Percentiles rank a stretch among this genome's conserved stretches.
Conservation (phyloP, 1,284 basidiomycete genomes). For the Somion occarium region DNA sequence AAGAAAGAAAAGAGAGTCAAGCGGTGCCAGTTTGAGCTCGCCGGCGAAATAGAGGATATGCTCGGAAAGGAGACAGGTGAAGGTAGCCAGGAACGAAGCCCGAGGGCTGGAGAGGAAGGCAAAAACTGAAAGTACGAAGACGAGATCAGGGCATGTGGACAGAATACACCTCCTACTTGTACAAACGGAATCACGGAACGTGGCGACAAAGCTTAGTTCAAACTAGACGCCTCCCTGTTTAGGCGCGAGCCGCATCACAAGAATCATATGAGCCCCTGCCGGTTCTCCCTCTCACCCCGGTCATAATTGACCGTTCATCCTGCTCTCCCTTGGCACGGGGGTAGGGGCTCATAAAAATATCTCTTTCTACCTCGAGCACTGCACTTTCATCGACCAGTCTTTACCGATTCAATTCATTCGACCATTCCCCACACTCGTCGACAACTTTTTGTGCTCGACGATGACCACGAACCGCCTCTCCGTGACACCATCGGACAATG, state of each 20-base stretch:
- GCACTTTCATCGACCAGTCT: not conserved
- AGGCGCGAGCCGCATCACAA: conserved; percentile 14
- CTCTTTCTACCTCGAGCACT: not conserved
- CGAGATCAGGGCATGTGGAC: conserved; percentile 14
- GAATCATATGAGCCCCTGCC: conserved; percentile 16
- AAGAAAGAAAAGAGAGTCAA: conserved; percentile 14
- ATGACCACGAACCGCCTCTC: not conserved
- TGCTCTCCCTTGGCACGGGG: not conserved
- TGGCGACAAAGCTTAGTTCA: conserved; percentile 14
- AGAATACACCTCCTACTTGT: conserved; percentile 15
- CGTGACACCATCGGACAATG: not conserved
- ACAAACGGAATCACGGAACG: conserved; percentile 18
- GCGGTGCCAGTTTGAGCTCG: conserved; percentile 10
- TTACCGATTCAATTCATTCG: not conserved
- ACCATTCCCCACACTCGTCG: not conserved
- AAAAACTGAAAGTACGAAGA: conserved; percentile 10
- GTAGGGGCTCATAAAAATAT: not conserved
- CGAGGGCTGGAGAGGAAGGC: conserved; percentile 6
- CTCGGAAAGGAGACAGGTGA: conserved; percentile 7
- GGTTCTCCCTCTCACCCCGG: conserved; percentile 7
- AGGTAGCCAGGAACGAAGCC: conserved; percentile 12
- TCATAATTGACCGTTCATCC: not conserved
- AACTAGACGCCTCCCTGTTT: conserved; percentile 3
- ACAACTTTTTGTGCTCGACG: too few species aligned
- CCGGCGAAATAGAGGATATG: conserved; percentile 7